Percentiles rank a stretch among this genome's conserved stretches.
These are phyloP conservation scores for Glomus cerebriforme DNA, from an alignment of 192 early-diverging fungal species.

Conservation along the genomic window DNA sequence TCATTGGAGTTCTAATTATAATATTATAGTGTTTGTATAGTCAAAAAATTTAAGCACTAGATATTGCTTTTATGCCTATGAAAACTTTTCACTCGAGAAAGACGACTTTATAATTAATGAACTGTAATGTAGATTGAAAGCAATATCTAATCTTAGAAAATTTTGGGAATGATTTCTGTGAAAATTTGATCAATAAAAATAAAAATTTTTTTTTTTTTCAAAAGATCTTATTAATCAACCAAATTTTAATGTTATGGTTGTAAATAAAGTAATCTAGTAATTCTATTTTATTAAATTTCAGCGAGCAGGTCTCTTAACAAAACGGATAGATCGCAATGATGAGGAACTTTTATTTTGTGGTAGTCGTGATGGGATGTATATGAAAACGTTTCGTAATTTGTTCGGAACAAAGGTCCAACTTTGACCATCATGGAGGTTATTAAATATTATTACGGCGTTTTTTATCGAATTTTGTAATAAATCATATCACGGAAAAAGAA, in stretches of 20 bases:
- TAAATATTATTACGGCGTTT: background rate
- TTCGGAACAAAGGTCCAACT: background rate
- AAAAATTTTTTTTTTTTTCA: slow-evolving; percentile 1
- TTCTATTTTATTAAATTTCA: background rate
- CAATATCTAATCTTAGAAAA: background rate
- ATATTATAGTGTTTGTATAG: too few relatives aligned
- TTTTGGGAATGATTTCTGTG: background rate
- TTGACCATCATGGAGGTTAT: background rate
- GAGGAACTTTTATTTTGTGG: background rate
- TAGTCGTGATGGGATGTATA: background rate
- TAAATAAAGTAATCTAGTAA: background rate
- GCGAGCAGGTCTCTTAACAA: background rate
- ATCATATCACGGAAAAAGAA: too few relatives aligned
- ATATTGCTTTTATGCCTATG: too few relatives aligned
- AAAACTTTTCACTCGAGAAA: too few relatives aligned
- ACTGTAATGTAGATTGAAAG: background rate
- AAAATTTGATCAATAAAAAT: background rate
- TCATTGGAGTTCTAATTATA: too few relatives aligned
- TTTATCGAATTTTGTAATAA: too few relatives aligned
- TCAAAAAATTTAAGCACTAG: too few relatives aligned
- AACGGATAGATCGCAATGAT: background rate
- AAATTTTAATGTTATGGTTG: too few relatives aligned
- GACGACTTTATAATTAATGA: too few relatives aligned
- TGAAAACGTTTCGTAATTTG: background rate
- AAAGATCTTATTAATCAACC: background rate